Conservation (phyloP, 2,329 filamentous ascomycete species). For the Cercospora janseana region DNA sequence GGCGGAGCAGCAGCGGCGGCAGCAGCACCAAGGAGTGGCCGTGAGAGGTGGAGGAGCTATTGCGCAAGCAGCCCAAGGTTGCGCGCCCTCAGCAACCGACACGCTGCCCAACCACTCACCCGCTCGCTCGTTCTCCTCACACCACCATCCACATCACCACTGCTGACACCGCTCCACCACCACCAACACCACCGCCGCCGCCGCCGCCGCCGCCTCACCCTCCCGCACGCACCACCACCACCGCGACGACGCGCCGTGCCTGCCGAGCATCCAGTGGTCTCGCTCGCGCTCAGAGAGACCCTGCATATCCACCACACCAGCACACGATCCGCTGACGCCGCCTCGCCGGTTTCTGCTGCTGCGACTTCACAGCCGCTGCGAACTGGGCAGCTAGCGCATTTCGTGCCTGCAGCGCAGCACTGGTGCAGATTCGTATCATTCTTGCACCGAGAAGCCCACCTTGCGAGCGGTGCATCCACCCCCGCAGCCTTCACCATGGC, state of each 20-base stretch:
- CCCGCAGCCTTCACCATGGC: slow-evolving; percentile 33
- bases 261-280: neutral
- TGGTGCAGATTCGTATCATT: too few relatives aligned
- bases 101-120: too few relatives aligned
- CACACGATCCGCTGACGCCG: slow-evolving; percentile 1
- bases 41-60: too few relatives aligned
- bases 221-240: neutral
- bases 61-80: too few relatives aligned
- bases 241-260: slow-evolving; percentile 2
- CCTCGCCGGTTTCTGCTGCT: neutral
- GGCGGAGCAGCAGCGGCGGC: too few relatives aligned
- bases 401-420: too few relatives aligned
- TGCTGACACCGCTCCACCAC: neutral
- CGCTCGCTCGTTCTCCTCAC: too few relatives aligned
- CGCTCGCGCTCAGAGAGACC: slow-evolving; percentile 12
- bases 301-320: slow-evolving; percentile 17
- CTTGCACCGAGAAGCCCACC: too few relatives aligned
- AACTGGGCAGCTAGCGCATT: slow-evolving; percentile 6
- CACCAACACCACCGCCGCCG: neutral
- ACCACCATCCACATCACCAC: too few relatives aligned
- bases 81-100: too few relatives aligned
- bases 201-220: neutral
- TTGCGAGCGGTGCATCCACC: too few relatives aligned
- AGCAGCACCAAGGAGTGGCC: too few relatives aligned
- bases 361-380: neutral